Evolutionary conservation across 768 basidiomycete genomes (phyloP).

Genomic region (Mycena amicta): DNA sequence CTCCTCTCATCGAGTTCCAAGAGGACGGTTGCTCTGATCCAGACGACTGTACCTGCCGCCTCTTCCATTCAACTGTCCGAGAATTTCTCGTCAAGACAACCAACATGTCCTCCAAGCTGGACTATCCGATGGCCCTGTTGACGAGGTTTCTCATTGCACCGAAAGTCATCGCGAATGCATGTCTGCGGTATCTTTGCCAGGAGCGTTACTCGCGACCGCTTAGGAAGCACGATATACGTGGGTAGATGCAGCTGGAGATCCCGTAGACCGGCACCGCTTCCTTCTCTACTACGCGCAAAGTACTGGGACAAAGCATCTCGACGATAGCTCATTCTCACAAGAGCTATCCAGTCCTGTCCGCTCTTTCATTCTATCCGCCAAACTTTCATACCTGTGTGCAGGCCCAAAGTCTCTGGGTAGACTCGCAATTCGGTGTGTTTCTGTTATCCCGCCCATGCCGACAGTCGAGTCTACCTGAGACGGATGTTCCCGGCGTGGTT

Average conservation of each 20-base stretch:
- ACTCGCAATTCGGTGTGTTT: conserved; percentile 28
- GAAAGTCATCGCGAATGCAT: conserved; percentile 25
- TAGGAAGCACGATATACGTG: conserved; percentile 21
- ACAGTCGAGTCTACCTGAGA: conserved; percentile 7
- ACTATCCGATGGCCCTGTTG: background rate
- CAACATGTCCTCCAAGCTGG: conserved; percentile 18
- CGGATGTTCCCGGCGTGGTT: conserved; percentile 33
- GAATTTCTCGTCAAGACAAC: conserved; percentile 26
- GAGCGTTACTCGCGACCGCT: conserved; percentile 23
- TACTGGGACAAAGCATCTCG: conserved; percentile 37
- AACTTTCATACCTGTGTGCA: conserved; percentile 35
- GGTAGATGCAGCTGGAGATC: conserved; percentile 24
- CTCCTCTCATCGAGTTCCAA: conserved; percentile 22
- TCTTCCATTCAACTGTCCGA: conserved; percentile 31
- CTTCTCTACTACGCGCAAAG: conserved; percentile 31
- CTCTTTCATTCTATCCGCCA: conserved; percentile 28
- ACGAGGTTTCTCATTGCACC: conserved; percentile 20
- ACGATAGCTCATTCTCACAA: conserved; percentile 8
- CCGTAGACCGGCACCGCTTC: conserved; percentile 30
- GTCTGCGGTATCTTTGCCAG: conserved; percentile 29
- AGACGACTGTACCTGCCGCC: conserved; percentile 24
- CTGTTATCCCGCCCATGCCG: background rate
- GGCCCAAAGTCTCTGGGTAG: conserved; percentile 35
- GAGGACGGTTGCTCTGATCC: conserved; percentile 6
- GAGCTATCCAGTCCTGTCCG: conserved; percentile 14